Conservation (phyloP, 805 yeast genomes). For the Cyberlindnera japonica region DNA sequence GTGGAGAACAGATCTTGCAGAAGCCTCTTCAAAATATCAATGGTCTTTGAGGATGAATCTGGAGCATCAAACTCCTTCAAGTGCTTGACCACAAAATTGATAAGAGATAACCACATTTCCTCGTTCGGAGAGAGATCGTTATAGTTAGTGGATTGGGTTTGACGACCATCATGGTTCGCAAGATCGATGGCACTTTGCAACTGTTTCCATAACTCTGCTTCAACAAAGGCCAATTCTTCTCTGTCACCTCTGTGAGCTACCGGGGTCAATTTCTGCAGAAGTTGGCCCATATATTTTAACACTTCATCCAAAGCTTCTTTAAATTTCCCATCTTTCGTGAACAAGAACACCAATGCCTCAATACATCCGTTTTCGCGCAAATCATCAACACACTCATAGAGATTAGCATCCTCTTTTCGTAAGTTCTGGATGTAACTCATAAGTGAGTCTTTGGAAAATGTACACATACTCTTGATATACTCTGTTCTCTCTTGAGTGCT, state of each 20-base stretch:
- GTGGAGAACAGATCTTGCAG: slow-evolving; percentile 41
- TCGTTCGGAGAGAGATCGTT: slow-evolving; percentile 30
- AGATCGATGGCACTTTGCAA: slow-evolving; percentile 33
- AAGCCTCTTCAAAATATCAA: slow-evolving; percentile 36
- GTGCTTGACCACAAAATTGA: slow-evolving; percentile 36
- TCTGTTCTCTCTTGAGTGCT: slow-evolving; percentile 21
- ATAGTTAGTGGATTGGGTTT: slow-evolving; percentile 7
- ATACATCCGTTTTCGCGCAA: slow-evolving; percentile 23
- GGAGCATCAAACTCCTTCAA: slow-evolving; percentile 29
- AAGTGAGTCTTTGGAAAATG: slow-evolving; percentile 16
- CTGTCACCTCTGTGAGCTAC: slow-evolving; percentile 11
- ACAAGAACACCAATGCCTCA: slow-evolving; percentile 24
- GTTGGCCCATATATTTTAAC: slow-evolving; percentile 10
- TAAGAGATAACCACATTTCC: slow-evolving; percentile 36
- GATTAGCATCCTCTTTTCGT: slow-evolving; percentile 21
- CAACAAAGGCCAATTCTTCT: slow-evolving; percentile 18
- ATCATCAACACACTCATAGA: slow-evolving; percentile 23
- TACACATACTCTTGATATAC: slow-evolving; percentile 18
- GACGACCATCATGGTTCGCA: slow-evolving; percentile 24
- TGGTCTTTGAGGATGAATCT: slow-evolving; percentile 13
- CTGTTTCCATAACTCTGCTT: slow-evolving; percentile 34
- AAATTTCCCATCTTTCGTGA: slow-evolving; percentile 12
- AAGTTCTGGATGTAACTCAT: slow-evolving; percentile 22
- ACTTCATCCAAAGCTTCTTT: slow-evolving; percentile 27
- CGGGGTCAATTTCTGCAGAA: slow-evolving; percentile 16